phyloP scores from a whole-genome alignment of 2,329 filamentous ascomycete genomes.

The Fusarium nanum region DNA sequence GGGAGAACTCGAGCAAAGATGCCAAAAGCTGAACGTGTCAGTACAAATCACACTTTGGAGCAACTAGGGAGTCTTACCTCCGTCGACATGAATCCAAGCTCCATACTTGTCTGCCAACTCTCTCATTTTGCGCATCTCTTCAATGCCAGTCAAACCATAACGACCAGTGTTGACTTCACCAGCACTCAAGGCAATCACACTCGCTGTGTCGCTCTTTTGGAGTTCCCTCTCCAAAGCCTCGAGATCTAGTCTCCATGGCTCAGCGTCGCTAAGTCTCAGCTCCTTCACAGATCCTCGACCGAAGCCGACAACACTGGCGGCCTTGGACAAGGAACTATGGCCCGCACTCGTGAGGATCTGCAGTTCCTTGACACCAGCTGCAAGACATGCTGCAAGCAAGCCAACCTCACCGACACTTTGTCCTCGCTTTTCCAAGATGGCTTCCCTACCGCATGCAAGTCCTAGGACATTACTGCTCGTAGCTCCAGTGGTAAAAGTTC shows the following conservation, averaged over 20 bases:
- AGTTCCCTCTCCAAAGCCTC: slow-evolving; percentile 71
- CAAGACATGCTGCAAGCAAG: slow-evolving; percentile 72
- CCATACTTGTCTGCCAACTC: slow-evolving; percentile 76
- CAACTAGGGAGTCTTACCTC: slow-evolving; percentile 57
- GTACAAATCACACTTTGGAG: not conserved
- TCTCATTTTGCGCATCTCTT: slow-evolving; percentile 73
- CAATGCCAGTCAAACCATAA: slow-evolving; percentile 71
- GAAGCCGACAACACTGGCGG: slow-evolving; percentile 83
- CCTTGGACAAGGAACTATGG: slow-evolving; percentile 87
- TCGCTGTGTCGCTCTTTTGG: slow-evolving; percentile 64
- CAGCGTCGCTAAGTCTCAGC: slow-evolving; percentile 61
- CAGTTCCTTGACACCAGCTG: slow-evolving; percentile 73
- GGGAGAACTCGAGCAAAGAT: slow-evolving; percentile 79
- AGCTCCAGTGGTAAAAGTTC: slow-evolving; percentile 69
- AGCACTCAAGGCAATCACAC: slow-evolving; percentile 82
- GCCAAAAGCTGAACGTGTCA: slow-evolving; percentile 74
- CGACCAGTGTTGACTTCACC: slow-evolving; percentile 92
- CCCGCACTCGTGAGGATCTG: slow-evolving; percentile 84
- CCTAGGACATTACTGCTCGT: slow-evolving; percentile 88
- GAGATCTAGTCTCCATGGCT: slow-evolving; percentile 78
- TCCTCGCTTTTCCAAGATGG: slow-evolving; percentile 58
- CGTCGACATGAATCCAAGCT: slow-evolving; percentile 92
- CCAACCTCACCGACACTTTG: slow-evolving; percentile 74
- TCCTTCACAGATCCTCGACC: slow-evolving; percentile 76
- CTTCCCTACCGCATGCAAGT: slow-evolving; percentile 73